Percentiles rank a stretch among this genome's conserved stretches.
Conservation (phyloP, 1,284 basidiomycete genomes). For the Neonothopanus nambi region DNA sequence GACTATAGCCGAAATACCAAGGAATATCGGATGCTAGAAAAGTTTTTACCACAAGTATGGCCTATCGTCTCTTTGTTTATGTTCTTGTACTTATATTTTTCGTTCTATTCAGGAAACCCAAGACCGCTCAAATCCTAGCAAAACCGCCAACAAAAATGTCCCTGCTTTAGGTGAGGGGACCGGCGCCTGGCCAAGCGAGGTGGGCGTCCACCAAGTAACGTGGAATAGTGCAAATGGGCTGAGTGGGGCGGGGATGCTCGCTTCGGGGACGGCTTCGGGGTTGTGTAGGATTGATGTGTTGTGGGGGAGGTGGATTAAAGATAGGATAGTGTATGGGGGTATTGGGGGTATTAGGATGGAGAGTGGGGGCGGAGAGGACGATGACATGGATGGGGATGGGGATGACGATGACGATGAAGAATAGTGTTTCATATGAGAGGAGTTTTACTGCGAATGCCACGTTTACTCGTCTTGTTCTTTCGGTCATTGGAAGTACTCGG, state of each 20-base stretch:
- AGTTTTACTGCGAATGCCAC: too few species aligned
- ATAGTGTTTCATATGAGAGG: too few species aligned
- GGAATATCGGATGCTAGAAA: constrained; percentile 83
- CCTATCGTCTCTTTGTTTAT: neutral
- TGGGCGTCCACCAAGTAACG: constrained; percentile 71
- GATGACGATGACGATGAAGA: neutral
- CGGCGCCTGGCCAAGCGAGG: constrained; percentile 75
- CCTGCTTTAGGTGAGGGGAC: constrained; percentile 35
- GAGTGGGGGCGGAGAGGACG: neutral
- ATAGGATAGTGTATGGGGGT: constrained; percentile 60
- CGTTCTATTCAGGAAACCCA: constrained; percentile 51
- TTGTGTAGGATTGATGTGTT: constrained; percentile 82
- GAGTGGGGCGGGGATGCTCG: constrained; percentile 65
- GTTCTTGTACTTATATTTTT: neutral
- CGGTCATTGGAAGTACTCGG: too few species aligned
- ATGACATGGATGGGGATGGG: constrained; percentile 6
- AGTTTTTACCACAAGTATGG: constrained; percentile 71
- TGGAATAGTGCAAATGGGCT: constrained; percentile 83
- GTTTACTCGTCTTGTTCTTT: too few species aligned
- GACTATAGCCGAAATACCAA: constrained; percentile 77
- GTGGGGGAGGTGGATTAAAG: constrained; percentile 64
- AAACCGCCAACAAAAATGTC: constrained; percentile 21
- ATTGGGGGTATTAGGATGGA: constrained; percentile 29
- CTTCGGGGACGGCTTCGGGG: constrained; percentile 80
- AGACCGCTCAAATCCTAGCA: constrained; percentile 47